These are phyloP conservation scores for Pestalotiopsis fici DNA, from an alignment of 2,329 filamentous ascomycete genomes.

Conservation along the genomic window DNA sequence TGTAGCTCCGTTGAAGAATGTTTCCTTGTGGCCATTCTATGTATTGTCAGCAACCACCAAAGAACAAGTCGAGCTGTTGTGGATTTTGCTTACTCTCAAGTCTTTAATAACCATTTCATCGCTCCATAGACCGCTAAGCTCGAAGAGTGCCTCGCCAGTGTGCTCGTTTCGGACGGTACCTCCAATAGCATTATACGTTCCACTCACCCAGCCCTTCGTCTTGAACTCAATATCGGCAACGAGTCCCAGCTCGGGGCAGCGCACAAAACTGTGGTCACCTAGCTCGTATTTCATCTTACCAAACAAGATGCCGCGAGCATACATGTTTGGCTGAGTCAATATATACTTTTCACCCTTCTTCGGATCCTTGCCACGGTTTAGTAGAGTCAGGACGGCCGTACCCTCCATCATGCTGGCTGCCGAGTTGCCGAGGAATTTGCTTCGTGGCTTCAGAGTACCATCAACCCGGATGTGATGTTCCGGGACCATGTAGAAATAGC, in stretches of 20 bases:
- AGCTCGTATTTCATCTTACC: conserved; percentile 99
- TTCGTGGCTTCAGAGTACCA: conserved; percentile 90
- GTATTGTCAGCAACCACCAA: conserved; percentile 15
- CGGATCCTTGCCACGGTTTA: conserved; percentile 72
- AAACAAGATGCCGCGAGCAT: conserved; percentile 93
- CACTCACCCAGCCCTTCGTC: conserved; percentile 95
- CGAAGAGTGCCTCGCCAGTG: conserved; percentile 84
- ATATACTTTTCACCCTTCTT: conserved; percentile 83
- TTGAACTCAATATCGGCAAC: conserved; percentile 96
- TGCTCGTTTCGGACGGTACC: conserved; percentile 87
- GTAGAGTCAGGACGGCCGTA: conserved; percentile 79
- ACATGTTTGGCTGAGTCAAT: conserved; percentile 98
- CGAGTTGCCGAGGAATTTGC: conserved; percentile 94
- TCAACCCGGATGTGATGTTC: conserved; percentile 94
- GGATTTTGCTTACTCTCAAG: conserved; percentile 60
- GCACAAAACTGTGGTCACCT: conserved; percentile 90
- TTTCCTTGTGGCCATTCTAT: conserved; percentile 84
- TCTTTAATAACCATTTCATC: conserved; percentile 94
- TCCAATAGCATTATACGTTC: conserved; percentile 94
- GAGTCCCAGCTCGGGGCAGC: conserved; percentile 85
- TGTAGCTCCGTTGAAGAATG: conserved; percentile 84
- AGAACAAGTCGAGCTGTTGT: background rate
- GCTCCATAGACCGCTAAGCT: conserved; percentile 90
- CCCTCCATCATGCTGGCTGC: conserved; percentile 98
- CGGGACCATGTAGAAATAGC: conserved; percentile 98